Evolutionary conservation across 805 yeast genomes (phyloP).

Genomic region (Torulaspora franciscae): DNA sequence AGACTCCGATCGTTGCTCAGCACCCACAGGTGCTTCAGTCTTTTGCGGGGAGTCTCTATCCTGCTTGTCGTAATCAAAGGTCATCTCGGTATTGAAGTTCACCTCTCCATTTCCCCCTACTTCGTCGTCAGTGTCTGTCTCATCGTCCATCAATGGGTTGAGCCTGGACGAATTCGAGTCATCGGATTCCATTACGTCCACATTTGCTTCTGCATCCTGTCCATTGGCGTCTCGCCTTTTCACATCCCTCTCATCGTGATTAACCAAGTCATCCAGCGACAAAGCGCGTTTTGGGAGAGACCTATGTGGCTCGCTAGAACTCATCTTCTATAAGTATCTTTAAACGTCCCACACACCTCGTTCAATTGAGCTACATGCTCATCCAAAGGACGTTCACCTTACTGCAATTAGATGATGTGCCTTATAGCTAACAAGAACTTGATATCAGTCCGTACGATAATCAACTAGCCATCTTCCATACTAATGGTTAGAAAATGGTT

Average conservation of each 20-base stretch:
- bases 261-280: conserved; percentile 35
- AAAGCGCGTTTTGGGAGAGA: conserved; percentile 29
- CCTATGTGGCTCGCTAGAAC: conserved; percentile 10
- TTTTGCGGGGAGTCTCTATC: conserved; percentile 18
- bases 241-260: conserved; percentile 32
- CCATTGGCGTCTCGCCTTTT: conserved; percentile 17
- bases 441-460: neutral
- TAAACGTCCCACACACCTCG: neutral
- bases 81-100: conserved; percentile 30
- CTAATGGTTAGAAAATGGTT: neutral
- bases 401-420: no score
- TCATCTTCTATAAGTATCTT: neutral
- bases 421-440: no score
- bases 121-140: conserved; percentile 36
- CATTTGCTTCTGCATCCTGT: conserved; percentile 8
- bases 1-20: neutral
- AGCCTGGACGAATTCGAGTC: conserved; percentile 3
- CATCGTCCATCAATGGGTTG: conserved; percentile 21
- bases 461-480: neutral
- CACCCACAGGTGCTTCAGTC: neutral
- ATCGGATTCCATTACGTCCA: conserved; percentile 7
- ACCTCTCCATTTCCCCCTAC: conserved; percentile 26
- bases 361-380: no score
- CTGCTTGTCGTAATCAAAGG: conserved; percentile 35
- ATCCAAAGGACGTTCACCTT: no score